These are phyloP conservation scores for Pestalotiopsis sp. DNA, from an alignment of 2,329 filamentous ascomycete species.

Conservation along the genomic window DNA sequence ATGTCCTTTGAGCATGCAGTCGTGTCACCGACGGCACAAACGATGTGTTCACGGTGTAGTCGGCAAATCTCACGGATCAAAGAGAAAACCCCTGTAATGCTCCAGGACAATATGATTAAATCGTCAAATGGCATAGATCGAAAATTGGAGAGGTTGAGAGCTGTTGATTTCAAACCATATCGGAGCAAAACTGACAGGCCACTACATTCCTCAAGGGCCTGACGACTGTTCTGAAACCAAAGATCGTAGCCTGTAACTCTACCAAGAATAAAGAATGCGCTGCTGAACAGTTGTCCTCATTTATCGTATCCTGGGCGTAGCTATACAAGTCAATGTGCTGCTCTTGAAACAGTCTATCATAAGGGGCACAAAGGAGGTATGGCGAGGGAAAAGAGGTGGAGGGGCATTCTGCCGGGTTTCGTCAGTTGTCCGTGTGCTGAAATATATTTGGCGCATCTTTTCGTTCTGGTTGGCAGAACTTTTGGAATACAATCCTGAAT, in stretches of 20 bases:
- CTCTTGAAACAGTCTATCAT: not conserved
- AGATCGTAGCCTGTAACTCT: not conserved
- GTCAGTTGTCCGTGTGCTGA: not conserved
- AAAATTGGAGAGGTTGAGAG: not conserved
- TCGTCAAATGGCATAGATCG: not conserved
- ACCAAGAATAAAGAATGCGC: not conserved
- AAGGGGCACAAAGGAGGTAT: not conserved
- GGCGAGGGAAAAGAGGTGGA: not conserved
- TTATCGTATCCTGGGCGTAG: not conserved
- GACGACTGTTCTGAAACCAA: not conserved
- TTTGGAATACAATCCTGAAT: not conserved
- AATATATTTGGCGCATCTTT: not conserved
- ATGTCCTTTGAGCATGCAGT: not conserved
- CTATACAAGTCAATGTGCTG: not conserved
- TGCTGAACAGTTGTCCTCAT: not conserved
- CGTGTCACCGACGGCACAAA: not conserved
- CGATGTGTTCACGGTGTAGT: not conserved
- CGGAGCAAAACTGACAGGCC: not conserved
- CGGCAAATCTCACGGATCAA: not conserved
- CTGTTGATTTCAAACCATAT: not conserved
- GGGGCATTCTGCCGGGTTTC: not conserved
- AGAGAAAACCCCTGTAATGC: not conserved
- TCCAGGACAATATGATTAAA: not conserved
- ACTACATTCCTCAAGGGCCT: not conserved
- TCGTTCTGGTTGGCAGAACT: not conserved